Evolutionary conservation across 495 filamentous ascomycete species (phyloP), one percentile per base, ranked within the genome.

Genomic region (Cryomyces minteri): DNA sequence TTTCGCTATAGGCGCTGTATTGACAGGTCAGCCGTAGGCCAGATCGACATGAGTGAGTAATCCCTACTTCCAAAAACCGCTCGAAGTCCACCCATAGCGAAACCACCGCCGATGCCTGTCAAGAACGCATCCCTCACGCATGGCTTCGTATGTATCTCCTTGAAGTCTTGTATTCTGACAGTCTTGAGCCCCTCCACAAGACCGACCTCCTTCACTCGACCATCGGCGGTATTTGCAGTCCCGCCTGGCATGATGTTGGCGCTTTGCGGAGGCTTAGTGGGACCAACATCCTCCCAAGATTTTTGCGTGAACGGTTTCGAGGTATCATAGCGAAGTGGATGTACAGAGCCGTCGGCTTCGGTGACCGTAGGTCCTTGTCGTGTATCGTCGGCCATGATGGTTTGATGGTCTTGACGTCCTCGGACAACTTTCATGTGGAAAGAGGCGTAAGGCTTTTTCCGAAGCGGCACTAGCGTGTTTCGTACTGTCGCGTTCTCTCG

Each of bases 51-150:
- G 34, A 38, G 3, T 10, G 34, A 9, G 12, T 3, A 33, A 9
- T 32, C 59, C 67, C 45, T 70, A 90, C 86, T 79, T 64, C 86
- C 79, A 41, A 83, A 62, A 9, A 95, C 58, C 57, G 72, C 80
- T 38, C 80, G 70, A 37, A 84, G 48, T 34, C 74, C 78, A 39
- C 88, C 87, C 31, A 84, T 57, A 18, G 67, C 81, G 48, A 85
- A 79, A 7, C 84, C 88, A 5, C 71, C 69, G 2, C 73, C 78
- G 53, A 96, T 90, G 28, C 87, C 90, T 1, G 78, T 76, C 55
- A 96, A 62, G 46, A 94, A 63, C 11, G 83, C 76, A 52, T 90
- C 79, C 30, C 88, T 74, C 4, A 82, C 79, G 62, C 90, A 95
- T 14, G 88, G 90, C 49, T 74, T 68, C 55, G 80, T 79, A 61